Conservation (phyloP, 164 flowering plant species). For the Tetracentron sinense region DNA sequence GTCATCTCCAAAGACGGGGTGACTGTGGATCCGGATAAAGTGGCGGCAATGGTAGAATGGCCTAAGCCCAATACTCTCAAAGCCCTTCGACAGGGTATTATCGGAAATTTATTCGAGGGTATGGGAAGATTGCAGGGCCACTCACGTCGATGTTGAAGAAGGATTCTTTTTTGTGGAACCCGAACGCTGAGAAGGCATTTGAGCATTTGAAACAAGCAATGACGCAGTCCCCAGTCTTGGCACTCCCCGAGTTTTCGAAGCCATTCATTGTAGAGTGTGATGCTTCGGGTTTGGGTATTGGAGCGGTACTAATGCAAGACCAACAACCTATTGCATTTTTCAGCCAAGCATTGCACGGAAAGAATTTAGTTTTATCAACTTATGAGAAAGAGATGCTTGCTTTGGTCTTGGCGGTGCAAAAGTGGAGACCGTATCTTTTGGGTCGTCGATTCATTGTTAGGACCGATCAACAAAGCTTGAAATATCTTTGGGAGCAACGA, state of each 20-base stretch:
- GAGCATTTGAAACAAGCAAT: neutral
- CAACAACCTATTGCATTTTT: neutral
- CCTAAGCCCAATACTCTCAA: neutral
- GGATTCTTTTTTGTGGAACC: neutral
- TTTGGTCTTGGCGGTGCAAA: no score
- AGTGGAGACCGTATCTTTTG: no score
- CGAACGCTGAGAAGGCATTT: neutral
- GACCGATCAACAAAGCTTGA: no score
- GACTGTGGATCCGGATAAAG: neutral
- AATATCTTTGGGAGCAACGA: no score
- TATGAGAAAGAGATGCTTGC: constrained; percentile 12
- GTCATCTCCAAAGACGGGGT: neutral
- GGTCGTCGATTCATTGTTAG: no score
- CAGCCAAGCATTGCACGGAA: neutral
- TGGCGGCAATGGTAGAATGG: neutral
- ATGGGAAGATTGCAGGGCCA: neutral
- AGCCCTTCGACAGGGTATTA: constrained; percentile 1
- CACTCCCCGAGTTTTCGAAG: neutral
- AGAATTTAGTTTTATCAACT: neutral
- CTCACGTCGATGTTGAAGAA: neutral
- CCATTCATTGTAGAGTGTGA: neutral
- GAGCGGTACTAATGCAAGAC: neutral
- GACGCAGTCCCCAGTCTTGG: neutral
- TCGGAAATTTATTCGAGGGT: neutral
- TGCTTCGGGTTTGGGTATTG: neutral